Evolutionary conservation across 1,284 basidiomycete species (phyloP).

Genomic region (Cryptococcus wingfieldii): DNA sequence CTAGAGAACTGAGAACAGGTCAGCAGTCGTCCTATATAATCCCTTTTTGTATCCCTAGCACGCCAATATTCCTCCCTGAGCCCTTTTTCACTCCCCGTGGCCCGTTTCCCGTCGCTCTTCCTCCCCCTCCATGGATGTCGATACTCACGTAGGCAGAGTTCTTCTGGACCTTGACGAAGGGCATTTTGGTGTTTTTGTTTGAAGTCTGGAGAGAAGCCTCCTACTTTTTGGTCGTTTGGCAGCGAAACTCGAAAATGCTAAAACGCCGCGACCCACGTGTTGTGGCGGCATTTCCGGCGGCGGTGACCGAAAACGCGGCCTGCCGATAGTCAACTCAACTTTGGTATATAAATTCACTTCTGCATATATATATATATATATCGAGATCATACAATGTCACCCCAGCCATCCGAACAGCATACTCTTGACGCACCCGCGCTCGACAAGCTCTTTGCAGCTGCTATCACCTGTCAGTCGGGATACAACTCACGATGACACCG

Average conservation of each 20-base stretch:
- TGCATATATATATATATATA: neutral
- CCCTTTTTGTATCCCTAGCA: no score
- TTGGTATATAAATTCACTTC: neutral
- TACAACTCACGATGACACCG: neutral
- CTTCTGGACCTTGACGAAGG: conserved; percentile 57
- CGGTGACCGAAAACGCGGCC: neutral
- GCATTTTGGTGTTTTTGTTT: conserved; percentile 45
- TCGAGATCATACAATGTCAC: neutral
- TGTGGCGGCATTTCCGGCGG: neutral
- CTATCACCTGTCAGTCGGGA: conserved; percentile 22
- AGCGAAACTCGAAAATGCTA: no score
- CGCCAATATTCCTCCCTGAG: neutral
- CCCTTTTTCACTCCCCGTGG: neutral
- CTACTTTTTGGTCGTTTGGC: no score
- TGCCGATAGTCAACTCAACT: neutral
- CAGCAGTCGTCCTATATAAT: neutral
- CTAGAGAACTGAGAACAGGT: conserved; percentile 62
- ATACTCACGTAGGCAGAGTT: conserved; percentile 69
- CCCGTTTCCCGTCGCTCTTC: no score
- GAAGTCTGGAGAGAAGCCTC: neutral
- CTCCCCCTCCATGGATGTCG: no score
- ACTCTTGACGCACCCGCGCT: conserved; percentile 7
- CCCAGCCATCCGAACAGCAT: neutral
- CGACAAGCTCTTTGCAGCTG: conserved; percentile 35
- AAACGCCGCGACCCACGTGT: neutral